A percentile compares a stretch with the other conserved stretches of the same genome.
Conservation (phyloP, 129 eudicot genomes). For the Centrapalus pauciflorus region DNA sequence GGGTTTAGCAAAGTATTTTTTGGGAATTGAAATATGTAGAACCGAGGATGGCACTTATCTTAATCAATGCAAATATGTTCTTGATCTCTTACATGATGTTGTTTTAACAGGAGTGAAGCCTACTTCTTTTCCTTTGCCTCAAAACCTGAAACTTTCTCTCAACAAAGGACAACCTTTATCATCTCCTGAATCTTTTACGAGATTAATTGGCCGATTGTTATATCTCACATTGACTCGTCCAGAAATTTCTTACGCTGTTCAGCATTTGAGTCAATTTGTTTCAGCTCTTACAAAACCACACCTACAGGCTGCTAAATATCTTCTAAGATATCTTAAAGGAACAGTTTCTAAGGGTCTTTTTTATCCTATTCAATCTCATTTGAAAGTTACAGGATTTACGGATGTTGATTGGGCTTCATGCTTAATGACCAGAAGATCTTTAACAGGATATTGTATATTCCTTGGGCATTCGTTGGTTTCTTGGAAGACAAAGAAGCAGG, state of each 20-base stretch:
- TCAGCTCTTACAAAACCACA: no score
- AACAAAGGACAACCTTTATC: neutral
- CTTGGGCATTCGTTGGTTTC: no score
- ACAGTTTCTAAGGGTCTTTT: neutral
- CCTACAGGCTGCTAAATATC: neutral
- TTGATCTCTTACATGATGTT: no score
- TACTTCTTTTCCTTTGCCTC: neutral
- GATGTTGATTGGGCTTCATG: neutral
- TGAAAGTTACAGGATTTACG: neutral
- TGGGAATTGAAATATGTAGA: neutral
- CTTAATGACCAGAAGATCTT: neutral
- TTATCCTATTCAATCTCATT: neutral
- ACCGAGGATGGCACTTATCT: neutral
- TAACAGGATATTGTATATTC: neutral
- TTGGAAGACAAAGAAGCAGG: no score
- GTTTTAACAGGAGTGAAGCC: neutral
- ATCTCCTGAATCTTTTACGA: neutral
- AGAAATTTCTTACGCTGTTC: neutral
- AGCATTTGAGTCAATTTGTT: neutral
- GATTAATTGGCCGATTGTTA: neutral
- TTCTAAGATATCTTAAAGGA: neutral
- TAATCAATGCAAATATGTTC: neutral
- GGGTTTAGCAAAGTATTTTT: neutral
- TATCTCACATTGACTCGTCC: neutral
- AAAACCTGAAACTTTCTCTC: neutral